Base-by-base conservation (phyloP, 257 asterid genomes). In the Solanum arcanum region DNA sequence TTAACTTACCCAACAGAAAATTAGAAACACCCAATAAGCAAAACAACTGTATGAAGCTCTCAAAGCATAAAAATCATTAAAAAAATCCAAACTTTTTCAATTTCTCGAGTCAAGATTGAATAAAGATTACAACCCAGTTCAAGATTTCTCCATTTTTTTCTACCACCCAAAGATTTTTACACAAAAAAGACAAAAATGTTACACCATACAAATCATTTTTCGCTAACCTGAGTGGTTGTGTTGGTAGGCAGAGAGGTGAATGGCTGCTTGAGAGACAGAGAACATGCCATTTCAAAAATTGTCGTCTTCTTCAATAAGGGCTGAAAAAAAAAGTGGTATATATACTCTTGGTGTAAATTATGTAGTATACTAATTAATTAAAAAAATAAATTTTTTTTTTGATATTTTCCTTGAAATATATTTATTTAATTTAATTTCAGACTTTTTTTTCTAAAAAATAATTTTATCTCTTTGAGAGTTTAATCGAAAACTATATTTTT, bases 261-360 rank as follows among this genome's bases (percentile, higher is more conserved):
- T 25, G 89, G 77, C 74, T 95, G 93, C 87, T 89, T 88, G 89
- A 93, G 93, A 83, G 91, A 90, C 86, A 90, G 11, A 39, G 93
- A 85, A 77, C 92, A 90, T 85, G 92, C 92, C 98, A 96, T 93
- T 86, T 31, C 18, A 14, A 15, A 11, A 69, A 46, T 37, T 62
- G 77, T 41, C 75, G 33, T 39, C 37, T 84, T 69, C 49, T 42
- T 64, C 52, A 64, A 6, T 10, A 62, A 64, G 64, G 68, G 41
- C 84, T 29, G 68, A 42, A 1, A 1, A 44, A 46, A 37, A 1
- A 37, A 25, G 33, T 47, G 27, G 15, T 3, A 13, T 13, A 44
- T 77, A 70, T n/a, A 64, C 72, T 64, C 72, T 64, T 12, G 72
- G 0, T 64, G 72, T n/a, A n/a, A 11, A 64, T 64, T 64, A 0